Percentiles rank a stretch among this genome's conserved stretches.
phyloP scores from a whole-genome alignment of 2,329 filamentous ascomycete genomes.

The Didymella lethalis region DNA sequence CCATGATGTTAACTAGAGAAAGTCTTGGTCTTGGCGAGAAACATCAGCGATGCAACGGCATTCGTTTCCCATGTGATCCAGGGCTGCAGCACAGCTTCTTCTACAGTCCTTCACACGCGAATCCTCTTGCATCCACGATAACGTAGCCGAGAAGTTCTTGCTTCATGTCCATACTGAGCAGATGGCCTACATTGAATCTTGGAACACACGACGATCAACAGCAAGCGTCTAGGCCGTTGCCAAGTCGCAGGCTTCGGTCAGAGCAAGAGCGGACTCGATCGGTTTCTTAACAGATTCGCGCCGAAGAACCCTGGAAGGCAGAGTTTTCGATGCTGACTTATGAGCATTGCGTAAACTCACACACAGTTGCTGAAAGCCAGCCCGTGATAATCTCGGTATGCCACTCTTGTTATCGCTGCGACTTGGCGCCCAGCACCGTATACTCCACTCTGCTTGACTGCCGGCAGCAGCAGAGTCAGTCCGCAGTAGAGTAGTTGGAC shows the following conservation, averaged over 20 bases:
- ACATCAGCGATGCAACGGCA: neutral
- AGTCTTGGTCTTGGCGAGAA: neutral
- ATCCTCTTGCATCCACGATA: neutral
- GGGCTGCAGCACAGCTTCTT: neutral
- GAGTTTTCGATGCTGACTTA: constrained; percentile 4
- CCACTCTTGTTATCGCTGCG: constrained; percentile 13
- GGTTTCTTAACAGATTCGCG: neutral
- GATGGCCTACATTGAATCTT: neutral
- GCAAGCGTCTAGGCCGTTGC: constrained; percentile 6
- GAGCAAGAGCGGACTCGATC: constrained; percentile 1
- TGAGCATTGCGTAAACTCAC: constrained; percentile 2
- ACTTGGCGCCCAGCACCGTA: constrained; percentile 7
- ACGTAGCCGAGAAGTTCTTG: neutral
- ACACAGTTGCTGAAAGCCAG: neutral
- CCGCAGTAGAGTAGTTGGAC: neutral
- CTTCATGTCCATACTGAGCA: neutral
- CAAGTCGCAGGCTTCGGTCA: constrained; percentile 5
- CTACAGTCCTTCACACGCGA: no score
- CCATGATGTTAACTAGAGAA: constrained; percentile 4
- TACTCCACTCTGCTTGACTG: constrained; percentile 11
- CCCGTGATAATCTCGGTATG: neutral
- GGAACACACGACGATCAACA: neutral
- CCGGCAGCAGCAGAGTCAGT: constrained; percentile 1
- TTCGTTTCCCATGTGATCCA: neutral
- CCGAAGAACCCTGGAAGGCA: neutral